A percentile compares a stretch with the other conserved stretches of the same genome.
phyloP scores from a whole-genome alignment of 2,329 filamentous ascomycete species.

The Xylaria arbuscula region DNA sequence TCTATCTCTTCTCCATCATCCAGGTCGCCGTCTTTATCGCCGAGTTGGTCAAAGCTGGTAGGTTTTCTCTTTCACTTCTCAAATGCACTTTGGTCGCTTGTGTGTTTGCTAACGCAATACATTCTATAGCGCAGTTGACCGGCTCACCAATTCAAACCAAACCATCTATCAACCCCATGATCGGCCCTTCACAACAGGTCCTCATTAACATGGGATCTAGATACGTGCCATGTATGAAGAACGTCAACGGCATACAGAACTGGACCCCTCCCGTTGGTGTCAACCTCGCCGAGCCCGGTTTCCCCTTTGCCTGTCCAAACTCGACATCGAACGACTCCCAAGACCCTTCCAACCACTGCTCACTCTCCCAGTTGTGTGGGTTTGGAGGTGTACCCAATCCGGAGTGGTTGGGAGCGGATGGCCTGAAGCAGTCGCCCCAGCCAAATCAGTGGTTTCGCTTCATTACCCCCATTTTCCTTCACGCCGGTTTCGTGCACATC shows the following conservation, averaged over 20 bases:
- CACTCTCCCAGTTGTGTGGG: conserved; percentile 83
- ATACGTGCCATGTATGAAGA: conserved; percentile 95
- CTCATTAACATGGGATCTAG: conserved; percentile 97
- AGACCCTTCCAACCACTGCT: conserved; percentile 68
- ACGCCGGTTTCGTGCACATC: conserved; percentile 93
- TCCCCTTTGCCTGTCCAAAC: conserved; percentile 84
- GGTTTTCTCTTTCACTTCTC: conserved; percentile 48
- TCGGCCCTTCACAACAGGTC: conserved; percentile 89
- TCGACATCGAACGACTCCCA: conserved; percentile 69
- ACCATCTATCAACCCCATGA: conserved; percentile 95
- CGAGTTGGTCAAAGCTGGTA: conserved; percentile 87
- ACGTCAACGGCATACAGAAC: conserved; percentile 72
- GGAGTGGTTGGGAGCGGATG: conserved; percentile 58
- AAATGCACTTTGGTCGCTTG: neutral
- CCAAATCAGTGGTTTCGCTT: conserved; percentile 98
- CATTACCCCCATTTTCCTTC: conserved; percentile 94
- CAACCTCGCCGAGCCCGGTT: conserved; percentile 48
- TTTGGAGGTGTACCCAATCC: conserved; percentile 81
- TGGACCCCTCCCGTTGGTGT: conserved; percentile 39
- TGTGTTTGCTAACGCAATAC: conserved; percentile 33
- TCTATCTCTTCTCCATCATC: conserved; percentile 79
- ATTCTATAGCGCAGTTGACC: conserved; percentile 72
- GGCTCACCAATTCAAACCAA: conserved; percentile 81
- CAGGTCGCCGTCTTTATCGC: conserved; percentile 90
- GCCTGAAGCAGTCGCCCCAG: conserved; percentile 63